Conservation (phyloP, 75 land plant species). For the Cupressus sempervirens region DNA sequence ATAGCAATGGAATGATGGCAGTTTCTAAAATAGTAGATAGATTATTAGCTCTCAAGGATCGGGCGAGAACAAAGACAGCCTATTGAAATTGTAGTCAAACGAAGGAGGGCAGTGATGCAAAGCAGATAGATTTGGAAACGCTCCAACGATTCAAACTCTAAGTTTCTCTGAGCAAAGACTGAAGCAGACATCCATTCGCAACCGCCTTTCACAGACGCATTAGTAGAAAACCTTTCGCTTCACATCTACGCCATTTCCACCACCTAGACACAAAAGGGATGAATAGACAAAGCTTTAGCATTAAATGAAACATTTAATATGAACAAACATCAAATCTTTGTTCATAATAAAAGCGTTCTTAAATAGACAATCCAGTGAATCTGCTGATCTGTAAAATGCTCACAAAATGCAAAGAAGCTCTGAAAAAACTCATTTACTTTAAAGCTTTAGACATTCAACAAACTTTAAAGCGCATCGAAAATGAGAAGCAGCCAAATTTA, state of each 20-base stretch:
- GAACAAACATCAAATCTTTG: not conserved
- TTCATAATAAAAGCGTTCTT: not conserved
- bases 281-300: not conserved
- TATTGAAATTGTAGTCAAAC: not conserved
- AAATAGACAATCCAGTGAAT: not conserved
- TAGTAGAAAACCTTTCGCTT: not conserved
- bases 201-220: not conserved
- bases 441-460: not conserved
- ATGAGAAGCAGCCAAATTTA: no score
- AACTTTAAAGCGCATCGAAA: not conserved
- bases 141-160: not conserved
- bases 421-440: not conserved
- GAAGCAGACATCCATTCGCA: conserved; percentile 7
- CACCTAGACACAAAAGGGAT: not conserved
- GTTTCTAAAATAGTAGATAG: no score
- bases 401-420: not conserved
- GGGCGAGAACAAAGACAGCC: no score
- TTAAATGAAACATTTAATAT: not conserved
- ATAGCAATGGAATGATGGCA: no score
- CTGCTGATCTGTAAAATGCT: not conserved
- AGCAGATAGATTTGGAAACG: not conserved
- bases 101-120: conserved; percentile 5
- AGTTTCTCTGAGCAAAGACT: not conserved
- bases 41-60: no score
- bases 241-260: not conserved